A percentile compares a stretch with the other conserved stretches of the same genome.
phyloP scores from a whole-genome alignment of 441 rosid genomes.

The Bocquillonia castaneifolia region DNA sequence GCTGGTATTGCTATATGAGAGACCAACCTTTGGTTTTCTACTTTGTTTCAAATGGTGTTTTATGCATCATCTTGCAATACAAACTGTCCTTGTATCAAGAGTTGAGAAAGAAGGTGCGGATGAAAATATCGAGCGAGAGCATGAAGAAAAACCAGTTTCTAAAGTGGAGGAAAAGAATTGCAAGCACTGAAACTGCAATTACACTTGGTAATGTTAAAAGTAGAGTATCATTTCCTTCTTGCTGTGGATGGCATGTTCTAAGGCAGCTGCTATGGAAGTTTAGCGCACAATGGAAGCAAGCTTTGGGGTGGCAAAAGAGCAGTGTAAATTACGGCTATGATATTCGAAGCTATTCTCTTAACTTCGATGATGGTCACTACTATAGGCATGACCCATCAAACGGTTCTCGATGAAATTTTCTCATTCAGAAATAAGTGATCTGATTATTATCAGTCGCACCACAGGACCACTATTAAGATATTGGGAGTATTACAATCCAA shows the following conservation, averaged over 20 bases:
- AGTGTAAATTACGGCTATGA: constrained; percentile 52
- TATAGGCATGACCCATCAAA: constrained; percentile 10
- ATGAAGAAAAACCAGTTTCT: constrained; percentile 40
- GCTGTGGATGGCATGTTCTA: constrained; percentile 25
- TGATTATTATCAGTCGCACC: constrained; percentile 10
- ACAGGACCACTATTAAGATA: not conserved
- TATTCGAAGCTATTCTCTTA: constrained; percentile 50
- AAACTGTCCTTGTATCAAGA: constrained; percentile 20
- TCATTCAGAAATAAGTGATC: constrained; percentile 2
- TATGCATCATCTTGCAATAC: not conserved
- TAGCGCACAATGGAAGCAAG: constrained; percentile 39
- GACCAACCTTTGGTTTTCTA: constrained; percentile 16
- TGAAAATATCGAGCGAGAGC: constrained; percentile 24
- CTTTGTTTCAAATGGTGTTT: not conserved
- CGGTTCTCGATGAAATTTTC: constrained; percentile 3
- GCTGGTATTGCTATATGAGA: constrained; percentile 23
- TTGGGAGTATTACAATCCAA: not conserved
- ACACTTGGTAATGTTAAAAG: constrained; percentile 23
- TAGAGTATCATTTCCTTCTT: constrained; percentile 20
- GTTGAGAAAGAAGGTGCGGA: constrained; percentile 8
- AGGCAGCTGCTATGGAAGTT: constrained; percentile 43
- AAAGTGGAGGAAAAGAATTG: constrained; percentile 40
- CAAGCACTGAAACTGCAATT: constrained; percentile 26
- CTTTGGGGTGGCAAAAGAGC: constrained; percentile 29
- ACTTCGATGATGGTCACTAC: constrained; percentile 53